phyloP scores from a whole-genome alignment of 768 basidiomycete genomes.

The Tricholoma furcatifolium region DNA sequence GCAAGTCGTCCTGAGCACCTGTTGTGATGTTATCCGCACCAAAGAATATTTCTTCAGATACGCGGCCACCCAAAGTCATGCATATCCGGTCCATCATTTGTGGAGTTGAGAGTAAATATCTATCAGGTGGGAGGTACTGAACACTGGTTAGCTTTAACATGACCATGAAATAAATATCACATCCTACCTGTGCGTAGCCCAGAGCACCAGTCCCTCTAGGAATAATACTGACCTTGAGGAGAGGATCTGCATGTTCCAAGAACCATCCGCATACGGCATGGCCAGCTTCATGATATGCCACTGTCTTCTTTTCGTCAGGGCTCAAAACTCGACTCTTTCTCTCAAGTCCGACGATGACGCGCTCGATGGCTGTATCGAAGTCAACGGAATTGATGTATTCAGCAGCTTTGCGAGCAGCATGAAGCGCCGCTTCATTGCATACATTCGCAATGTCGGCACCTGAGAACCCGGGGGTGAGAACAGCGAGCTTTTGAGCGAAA shows the following conservation, averaged over 20 bases:
- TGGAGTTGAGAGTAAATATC: conserved; percentile 92
- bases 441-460: conserved; percentile 99
- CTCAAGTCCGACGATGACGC: conserved; percentile 96
- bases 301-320: conserved; percentile 96
- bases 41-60: conserved; percentile 98
- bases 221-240: conserved; percentile 98
- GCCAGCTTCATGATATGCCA: conserved; percentile 98
- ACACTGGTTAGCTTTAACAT: conserved; percentile 11
- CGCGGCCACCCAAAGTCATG: conserved; percentile 97
- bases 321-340: conserved; percentile 92
- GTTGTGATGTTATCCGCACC: conserved; percentile 90
- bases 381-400: conserved; percentile 80
- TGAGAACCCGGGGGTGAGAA: conserved; percentile 96
- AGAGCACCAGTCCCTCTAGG: conserved; percentile 94
- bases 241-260: conserved; percentile 93
- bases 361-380: conserved; percentile 97
- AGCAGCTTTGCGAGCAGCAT: conserved; percentile 83
- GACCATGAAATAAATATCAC: conserved; percentile 4
- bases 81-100: conserved; percentile 96
- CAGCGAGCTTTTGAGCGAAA: conserved; percentile 90
- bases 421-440: conserved; percentile 95
- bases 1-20: conserved; percentile 96
- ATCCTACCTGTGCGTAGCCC: conserved; percentile 88
- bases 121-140: conserved; percentile 92
- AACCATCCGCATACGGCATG: conserved; percentile 99